Conservation (phyloP, 2,329 filamentous ascomycete genomes). For the Beauveria asiatica region DNA sequence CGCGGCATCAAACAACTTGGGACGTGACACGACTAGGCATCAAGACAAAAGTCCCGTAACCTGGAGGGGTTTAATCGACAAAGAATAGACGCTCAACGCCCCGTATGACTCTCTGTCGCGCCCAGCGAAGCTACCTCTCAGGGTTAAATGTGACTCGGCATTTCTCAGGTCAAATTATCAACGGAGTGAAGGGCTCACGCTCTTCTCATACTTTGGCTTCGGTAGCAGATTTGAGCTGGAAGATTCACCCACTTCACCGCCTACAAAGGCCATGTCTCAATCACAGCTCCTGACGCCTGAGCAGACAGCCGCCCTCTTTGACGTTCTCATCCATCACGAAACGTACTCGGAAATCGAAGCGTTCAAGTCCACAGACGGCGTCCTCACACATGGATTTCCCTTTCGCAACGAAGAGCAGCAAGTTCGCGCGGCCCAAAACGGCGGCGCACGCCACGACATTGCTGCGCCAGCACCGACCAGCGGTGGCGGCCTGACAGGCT, state of each 20-base stretch:
- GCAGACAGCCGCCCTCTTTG: constrained; percentile 46
- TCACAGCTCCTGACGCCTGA: constrained; percentile 20
- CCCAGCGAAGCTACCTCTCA: too few species aligned
- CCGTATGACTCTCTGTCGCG: too few species aligned
- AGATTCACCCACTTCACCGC: neutral
- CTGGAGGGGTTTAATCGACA: too few species aligned
- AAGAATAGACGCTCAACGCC: too few species aligned
- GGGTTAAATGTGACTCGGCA: too few species aligned
- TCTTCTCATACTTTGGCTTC: too few species aligned
- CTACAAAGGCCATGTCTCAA: constrained; percentile 1
- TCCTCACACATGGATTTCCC: constrained; percentile 61
- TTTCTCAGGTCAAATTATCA: too few species aligned
- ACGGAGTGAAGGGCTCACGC: too few species aligned
- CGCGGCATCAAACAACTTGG: too few species aligned
- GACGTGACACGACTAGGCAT: too few species aligned
- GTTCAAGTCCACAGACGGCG: constrained; percentile 58
- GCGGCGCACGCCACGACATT: constrained; percentile 17
- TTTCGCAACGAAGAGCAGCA: constrained; percentile 33
- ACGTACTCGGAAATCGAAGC: constrained; percentile 61
- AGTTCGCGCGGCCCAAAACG: neutral
- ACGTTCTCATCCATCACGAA: constrained; percentile 51
- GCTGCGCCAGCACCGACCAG: constrained; percentile 12
- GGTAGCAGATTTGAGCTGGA: neutral
- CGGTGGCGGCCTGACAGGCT: constrained; percentile 14
- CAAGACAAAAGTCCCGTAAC: too few species aligned